phyloP scores from a whole-genome alignment of 2,329 filamentous ascomycete genomes.

The Cercospora sp. region DNA sequence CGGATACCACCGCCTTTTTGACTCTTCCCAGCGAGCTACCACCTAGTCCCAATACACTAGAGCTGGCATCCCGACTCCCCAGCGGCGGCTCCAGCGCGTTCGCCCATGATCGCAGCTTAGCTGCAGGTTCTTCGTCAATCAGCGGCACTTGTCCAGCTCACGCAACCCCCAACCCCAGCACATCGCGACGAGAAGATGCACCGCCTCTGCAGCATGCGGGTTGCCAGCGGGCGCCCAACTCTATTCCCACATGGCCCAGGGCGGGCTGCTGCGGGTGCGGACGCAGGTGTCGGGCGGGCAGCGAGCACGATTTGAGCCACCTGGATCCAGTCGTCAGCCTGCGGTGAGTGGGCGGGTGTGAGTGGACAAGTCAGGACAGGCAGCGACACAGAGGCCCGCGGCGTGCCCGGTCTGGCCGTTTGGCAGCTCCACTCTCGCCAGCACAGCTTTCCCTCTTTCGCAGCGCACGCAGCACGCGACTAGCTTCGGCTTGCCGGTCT shows the following conservation, averaged over 20 bases:
- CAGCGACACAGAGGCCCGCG: neutral
- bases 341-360: neutral
- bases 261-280: neutral
- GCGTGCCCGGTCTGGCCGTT: neutral
- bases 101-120: neutral
- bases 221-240: conserved; percentile 1
- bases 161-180: neutral
- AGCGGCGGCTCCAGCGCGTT: conserved; percentile 2
- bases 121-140: conserved; percentile 14
- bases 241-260: neutral
- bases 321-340: conserved; percentile 8
- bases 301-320: conserved; percentile 17
- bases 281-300: neutral
- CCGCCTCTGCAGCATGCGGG: neutral
- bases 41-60: conserved; percentile 12
- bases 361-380: neutral
- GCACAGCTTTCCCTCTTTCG: neutral
- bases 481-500: neutral
- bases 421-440: neutral
- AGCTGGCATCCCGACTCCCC: conserved; percentile 10
- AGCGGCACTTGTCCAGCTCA: neutral
- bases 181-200: neutral
- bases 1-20: conserved; percentile 12
- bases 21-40: neutral
- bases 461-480: neutral